phyloP scores from a whole-genome alignment of 495 filamentous ascomycete species.

The Talaromyces liani region DNA sequence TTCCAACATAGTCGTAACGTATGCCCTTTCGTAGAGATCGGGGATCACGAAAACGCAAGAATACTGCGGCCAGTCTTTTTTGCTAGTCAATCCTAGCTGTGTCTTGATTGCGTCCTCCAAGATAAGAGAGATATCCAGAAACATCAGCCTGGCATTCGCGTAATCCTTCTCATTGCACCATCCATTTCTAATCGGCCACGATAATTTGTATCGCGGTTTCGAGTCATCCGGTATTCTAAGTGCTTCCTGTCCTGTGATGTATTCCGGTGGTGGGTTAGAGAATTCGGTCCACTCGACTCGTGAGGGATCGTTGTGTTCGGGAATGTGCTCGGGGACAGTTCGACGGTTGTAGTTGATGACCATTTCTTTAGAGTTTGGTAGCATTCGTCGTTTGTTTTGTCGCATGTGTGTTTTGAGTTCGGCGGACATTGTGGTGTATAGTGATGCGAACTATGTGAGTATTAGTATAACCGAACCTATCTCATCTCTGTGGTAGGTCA shows the following conservation, averaged over 20 bases:
- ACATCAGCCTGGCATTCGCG: slow-evolving; percentile 61
- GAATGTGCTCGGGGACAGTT: slow-evolving; percentile 72
- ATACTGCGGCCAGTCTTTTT: slow-evolving; percentile 79
- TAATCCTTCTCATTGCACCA: slow-evolving; percentile 90
- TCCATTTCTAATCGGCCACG: slow-evolving; percentile 83
- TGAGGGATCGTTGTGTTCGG: slow-evolving; percentile 87
- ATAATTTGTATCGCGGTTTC: slow-evolving; percentile 81
- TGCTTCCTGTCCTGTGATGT: slow-evolving; percentile 75
- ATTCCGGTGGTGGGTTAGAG: slow-evolving; percentile 55
- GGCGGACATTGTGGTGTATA: slow-evolving; percentile 71
- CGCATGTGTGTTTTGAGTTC: slow-evolving; percentile 89
- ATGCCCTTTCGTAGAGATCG: slow-evolving; percentile 89
- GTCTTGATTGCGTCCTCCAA: slow-evolving; percentile 77
- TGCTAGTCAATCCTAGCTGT: slow-evolving; percentile 70
- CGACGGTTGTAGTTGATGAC: slow-evolving; percentile 87
- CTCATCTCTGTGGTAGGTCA: too few relatives aligned
- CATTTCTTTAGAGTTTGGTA: slow-evolving; percentile 92
- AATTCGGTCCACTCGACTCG: slow-evolving; percentile 95
- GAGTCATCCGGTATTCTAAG: slow-evolving; percentile 82
- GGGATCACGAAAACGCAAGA: slow-evolving; percentile 92
- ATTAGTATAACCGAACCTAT: too few relatives aligned
- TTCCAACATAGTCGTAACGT: slow-evolving; percentile 76
- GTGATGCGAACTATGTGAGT: slow-evolving; percentile 61
- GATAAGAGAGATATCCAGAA: slow-evolving; percentile 78
- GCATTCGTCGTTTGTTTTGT: slow-evolving; percentile 79